Evolutionary conservation across 2,329 filamentous ascomycete species (phyloP), one percentile per base, ranked within the genome.

Genomic region (Claviceps pusilla): DNA sequence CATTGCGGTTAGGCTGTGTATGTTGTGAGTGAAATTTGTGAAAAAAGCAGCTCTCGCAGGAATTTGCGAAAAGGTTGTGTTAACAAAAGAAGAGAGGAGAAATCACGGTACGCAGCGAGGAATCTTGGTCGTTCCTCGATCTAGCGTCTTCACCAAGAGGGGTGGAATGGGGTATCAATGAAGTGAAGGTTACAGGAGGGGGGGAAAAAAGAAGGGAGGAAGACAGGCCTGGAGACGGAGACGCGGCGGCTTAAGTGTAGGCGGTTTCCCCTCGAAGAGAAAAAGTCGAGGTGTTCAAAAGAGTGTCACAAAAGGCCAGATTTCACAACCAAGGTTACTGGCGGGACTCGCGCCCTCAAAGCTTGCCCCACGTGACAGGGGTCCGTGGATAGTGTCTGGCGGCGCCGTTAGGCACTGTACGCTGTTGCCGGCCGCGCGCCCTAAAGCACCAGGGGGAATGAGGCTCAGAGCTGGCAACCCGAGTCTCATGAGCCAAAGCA

Each of bases 261-360:
- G 42, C 43, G 28, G 37, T 48, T 24, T n/a, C 52, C 57, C 39
- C 39, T 41, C 59, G 58, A 59, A 62, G 10, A 63, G 62, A 68
- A 69, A 69, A 65, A 62, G 64, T 69, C 62, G 62, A 73, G 66
- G 70, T 74, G 71, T 73, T 71, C 70, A 72, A 46, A 55, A 55
- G 62, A 69, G 65, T 62, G 65, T 41, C 62, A 66, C 65, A 70
- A 73, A 71, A 75, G 72, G 72, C 73, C 72, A 75, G 70, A 74
- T 75, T 73, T 71, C 71, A 72, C 64, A 60, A 14, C 65, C 65
- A 56, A 51, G 52, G 54, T 56, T 49, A 52, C 55, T 45, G 50
- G 46, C 53, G 39, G 53, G 52, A 48, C 56, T 54, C 35, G 9
- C 16, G 14, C 24, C 19, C 14, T 37, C 41, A 24, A 11, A 42